These are phyloP conservation scores for Elaeis oleifera DNA, from an alignment of 202 grass and related monocot species.

Conservation along the genomic window DNA sequence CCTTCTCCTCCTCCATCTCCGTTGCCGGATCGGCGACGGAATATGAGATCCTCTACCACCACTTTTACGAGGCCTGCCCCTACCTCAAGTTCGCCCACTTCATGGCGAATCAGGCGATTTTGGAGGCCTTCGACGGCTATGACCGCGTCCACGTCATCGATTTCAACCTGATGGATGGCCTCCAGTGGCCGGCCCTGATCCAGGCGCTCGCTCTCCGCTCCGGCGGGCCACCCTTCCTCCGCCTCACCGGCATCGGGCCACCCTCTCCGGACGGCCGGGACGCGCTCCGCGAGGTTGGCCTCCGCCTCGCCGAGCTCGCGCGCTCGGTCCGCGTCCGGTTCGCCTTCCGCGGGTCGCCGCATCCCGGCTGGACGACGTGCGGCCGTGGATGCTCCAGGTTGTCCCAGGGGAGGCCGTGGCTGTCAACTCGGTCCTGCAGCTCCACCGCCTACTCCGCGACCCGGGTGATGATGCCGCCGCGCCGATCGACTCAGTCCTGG, in stretches of 20 bases:
- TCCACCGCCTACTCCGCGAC: constrained; percentile 55
- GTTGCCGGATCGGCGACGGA: neutral
- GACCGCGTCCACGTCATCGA: constrained; percentile 45
- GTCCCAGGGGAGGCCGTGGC: constrained; percentile 36
- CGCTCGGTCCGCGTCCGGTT: constrained; percentile 33
- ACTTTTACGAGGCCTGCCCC: constrained; percentile 47
- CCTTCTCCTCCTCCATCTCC: neutral
- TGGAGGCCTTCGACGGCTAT: constrained; percentile 48
- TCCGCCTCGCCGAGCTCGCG: constrained; percentile 41
- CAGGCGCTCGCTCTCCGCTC: constrained; percentile 30
- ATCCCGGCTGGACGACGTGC: constrained; percentile 33
- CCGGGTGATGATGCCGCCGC: constrained; percentile 7
- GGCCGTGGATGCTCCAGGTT: constrained; percentile 41
- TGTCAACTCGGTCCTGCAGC: constrained; percentile 55
- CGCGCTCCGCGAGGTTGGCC: constrained; percentile 40
- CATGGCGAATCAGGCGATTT: constrained; percentile 56
- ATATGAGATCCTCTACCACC: constrained; percentile 18
- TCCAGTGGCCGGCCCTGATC: constrained; percentile 57
- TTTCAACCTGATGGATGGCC: constrained; percentile 45
- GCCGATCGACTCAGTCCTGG: neutral
- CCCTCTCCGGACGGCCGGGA: constrained; percentile 3
- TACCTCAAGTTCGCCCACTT: constrained; percentile 65
- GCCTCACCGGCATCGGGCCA: constrained; percentile 47
- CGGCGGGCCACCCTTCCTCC: constrained; percentile 32
- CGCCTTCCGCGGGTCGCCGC: constrained; percentile 29